A percentile compares a stretch with the other conserved stretches of the same genome.
phyloP scores from a whole-genome alignment of 2,329 filamentous ascomycete genomes.

The Diaporthe capsici region DNA sequence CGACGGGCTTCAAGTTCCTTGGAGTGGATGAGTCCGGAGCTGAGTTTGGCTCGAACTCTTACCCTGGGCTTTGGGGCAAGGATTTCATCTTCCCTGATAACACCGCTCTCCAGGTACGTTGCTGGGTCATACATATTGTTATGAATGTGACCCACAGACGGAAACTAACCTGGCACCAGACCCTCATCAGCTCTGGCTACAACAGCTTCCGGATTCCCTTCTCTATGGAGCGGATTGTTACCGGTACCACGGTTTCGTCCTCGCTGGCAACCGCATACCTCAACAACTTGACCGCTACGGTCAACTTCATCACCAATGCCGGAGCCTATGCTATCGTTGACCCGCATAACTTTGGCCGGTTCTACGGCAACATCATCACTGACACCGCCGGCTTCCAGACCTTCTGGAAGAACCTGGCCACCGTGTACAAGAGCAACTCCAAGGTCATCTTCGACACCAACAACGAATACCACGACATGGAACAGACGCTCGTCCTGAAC shows the following conservation, averaged over 20 bases:
- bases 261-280: slow-evolving; percentile 51
- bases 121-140: not conserved
- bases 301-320: slow-evolving; percentile 50
- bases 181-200: slow-evolving; percentile 65
- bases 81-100: slow-evolving; percentile 74
- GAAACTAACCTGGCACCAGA: slow-evolving; percentile 47
- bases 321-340: slow-evolving; percentile 53
- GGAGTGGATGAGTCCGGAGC: slow-evolving; percentile 64
- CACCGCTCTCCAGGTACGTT: slow-evolving; percentile 55
- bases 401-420: slow-evolving; percentile 70
- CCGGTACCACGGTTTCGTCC: slow-evolving; percentile 59
- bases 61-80: slow-evolving; percentile 69
- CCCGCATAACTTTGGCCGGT: slow-evolving; percentile 72
- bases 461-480: slow-evolving; percentile 74
- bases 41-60: slow-evolving; percentile 70
- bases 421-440: slow-evolving; percentile 65
- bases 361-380: slow-evolving; percentile 66
- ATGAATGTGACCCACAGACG: not conserved
- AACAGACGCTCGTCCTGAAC: slow-evolving; percentile 67
- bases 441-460: slow-evolving; percentile 73
- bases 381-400: slow-evolving; percentile 65
- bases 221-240: slow-evolving; percentile 71
- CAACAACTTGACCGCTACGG: slow-evolving; percentile 51
- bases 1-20: slow-evolving; percentile 43
- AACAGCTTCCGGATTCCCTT: slow-evolving; percentile 71